Evolutionary conservation across 768 basidiomycete genomes (phyloP).

Genomic region (Pleurotus platypus): DNA sequence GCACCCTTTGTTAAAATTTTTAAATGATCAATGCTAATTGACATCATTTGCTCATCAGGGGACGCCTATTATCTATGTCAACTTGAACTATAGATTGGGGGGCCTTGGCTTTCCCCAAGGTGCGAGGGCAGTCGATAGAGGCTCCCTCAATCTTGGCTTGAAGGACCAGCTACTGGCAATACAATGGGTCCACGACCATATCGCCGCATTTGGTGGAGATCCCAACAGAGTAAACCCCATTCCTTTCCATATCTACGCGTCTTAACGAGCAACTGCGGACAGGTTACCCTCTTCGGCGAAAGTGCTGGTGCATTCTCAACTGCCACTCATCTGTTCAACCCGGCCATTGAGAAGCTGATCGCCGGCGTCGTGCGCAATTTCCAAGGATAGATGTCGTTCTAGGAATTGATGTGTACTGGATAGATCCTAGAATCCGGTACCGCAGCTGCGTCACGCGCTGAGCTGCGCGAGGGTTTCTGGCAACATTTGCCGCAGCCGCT

Average conservation of each 20-base stretch:
- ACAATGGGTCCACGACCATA: slow-evolving; percentile 51
- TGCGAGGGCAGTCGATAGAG: slow-evolving; percentile 26
- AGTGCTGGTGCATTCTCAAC: slow-evolving; percentile 46
- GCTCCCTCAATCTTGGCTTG: slow-evolving; percentile 35
- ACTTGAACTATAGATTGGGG: slow-evolving; percentile 45
- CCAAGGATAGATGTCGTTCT: background rate
- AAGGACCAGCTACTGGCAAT: slow-evolving; percentile 38
- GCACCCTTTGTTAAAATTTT: background rate
- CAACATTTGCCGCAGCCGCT: background rate
- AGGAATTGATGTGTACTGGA: no score
- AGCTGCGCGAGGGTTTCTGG: background rate
- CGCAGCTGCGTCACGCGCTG: background rate
- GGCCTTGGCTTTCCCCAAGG: slow-evolving; percentile 43
- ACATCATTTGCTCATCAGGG: slow-evolving; percentile 14
- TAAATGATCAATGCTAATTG: no score
- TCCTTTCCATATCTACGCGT: no score
- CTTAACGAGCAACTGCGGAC: background rate
- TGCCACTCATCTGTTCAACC: slow-evolving; percentile 30
- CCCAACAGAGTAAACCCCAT: slow-evolving; percentile 28
- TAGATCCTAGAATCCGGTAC: background rate
- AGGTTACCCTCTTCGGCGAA: slow-evolving; percentile 45
- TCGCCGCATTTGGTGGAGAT: slow-evolving; percentile 54
- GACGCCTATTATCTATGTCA: slow-evolving; percentile 42
- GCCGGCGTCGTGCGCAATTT: slow-evolving; percentile 24
- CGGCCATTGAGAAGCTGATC: slow-evolving; percentile 21